Evolutionary conservation across 306 rosid species (phyloP).

Genomic region (Ochetophila trinervis): DNA sequence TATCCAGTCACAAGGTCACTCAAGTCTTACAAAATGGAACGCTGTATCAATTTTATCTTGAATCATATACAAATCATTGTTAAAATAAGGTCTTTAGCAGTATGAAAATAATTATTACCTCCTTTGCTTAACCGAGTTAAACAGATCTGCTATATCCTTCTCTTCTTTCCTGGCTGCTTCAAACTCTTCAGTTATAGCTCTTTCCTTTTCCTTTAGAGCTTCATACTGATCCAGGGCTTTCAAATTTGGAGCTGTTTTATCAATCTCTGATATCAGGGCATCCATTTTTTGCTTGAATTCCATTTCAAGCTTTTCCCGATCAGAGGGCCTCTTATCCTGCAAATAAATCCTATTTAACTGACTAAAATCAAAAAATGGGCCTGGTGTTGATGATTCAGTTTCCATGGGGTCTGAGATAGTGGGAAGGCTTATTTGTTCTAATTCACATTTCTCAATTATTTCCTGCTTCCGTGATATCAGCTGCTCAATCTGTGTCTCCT

Average conservation of each 20-base stretch:
- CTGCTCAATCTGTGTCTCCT: conserved; percentile 85
- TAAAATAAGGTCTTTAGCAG: conserved; percentile 1
- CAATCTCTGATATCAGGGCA: conserved; percentile 71
- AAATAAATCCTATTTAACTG: conserved; percentile 55
- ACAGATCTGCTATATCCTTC: conserved; percentile 67
- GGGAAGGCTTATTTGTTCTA: conserved; percentile 80
- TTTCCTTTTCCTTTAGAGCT: conserved; percentile 82
- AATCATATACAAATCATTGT: not conserved
- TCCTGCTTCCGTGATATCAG: conserved; percentile 73
- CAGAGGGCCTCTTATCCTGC: conserved; percentile 65
- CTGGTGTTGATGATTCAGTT: conserved; percentile 54
- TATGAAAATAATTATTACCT: conserved; percentile 45
- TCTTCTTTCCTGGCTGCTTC: conserved; percentile 89
- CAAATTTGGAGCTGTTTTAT: conserved; percentile 95
- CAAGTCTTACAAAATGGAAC: not conserved
- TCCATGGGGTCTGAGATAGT: conserved; percentile 80
- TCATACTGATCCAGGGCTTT: conserved; percentile 98
- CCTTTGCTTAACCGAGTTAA: conserved; percentile 70
- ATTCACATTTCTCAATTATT: conserved; percentile 79
- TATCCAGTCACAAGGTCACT: not conserved
- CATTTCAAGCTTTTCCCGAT: conserved; percentile 67
- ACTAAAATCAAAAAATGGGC: conserved; percentile 69
- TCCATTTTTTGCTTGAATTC: conserved; percentile 81
- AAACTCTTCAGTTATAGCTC: conserved; percentile 73
- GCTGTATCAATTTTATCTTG: not conserved